Evolutionary conservation across 352 stramenopile genomes (phyloP).

Genomic region (Phytophthora europaea): DNA sequence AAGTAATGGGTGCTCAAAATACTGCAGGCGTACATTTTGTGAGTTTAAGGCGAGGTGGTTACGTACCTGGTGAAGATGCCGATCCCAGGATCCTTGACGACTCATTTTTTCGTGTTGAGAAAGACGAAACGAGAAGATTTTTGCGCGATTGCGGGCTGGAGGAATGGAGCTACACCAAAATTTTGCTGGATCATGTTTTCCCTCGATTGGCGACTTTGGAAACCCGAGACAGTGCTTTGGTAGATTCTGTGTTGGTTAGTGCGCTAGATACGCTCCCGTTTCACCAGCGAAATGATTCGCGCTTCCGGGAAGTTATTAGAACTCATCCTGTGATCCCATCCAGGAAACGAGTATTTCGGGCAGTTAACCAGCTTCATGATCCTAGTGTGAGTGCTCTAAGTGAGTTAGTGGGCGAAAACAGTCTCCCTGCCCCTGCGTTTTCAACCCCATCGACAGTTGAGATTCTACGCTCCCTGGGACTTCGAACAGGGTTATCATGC

Average conservation of each 20-base stretch:
- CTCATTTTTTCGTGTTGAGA: conserved; percentile 58
- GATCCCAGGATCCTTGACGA: conserved; percentile 60
- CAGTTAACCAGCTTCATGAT: conserved; percentile 72
- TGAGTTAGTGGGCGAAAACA: conserved; percentile 73
- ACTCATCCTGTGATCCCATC: conserved; percentile 64
- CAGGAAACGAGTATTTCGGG: conserved; percentile 57
- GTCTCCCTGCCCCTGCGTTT: conserved; percentile 64
- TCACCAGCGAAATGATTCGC: conserved; percentile 60
- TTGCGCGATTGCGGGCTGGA: conserved; percentile 59
- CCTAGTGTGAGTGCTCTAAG: conserved; percentile 72
- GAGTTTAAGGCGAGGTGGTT: conserved; percentile 46
- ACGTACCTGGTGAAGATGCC: conserved; percentile 51
- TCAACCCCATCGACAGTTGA: conserved; percentile 56
- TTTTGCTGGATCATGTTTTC: conserved; percentile 75
- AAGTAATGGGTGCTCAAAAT: neutral
- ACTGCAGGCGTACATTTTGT: conserved; percentile 19
- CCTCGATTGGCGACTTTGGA: conserved; percentile 54
- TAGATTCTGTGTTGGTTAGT: conserved; percentile 61
- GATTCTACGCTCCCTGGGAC: conserved; percentile 62
- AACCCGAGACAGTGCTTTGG: conserved; percentile 38
- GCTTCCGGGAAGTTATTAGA: conserved; percentile 61
- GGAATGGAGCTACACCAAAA: conserved; percentile 63
- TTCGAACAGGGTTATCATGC: conserved; percentile 71
- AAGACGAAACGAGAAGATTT: conserved; percentile 50
- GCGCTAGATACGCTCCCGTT: conserved; percentile 58